Conservation (phyloP, 163 green algal genomes). For the Volvox carteri region DNA sequence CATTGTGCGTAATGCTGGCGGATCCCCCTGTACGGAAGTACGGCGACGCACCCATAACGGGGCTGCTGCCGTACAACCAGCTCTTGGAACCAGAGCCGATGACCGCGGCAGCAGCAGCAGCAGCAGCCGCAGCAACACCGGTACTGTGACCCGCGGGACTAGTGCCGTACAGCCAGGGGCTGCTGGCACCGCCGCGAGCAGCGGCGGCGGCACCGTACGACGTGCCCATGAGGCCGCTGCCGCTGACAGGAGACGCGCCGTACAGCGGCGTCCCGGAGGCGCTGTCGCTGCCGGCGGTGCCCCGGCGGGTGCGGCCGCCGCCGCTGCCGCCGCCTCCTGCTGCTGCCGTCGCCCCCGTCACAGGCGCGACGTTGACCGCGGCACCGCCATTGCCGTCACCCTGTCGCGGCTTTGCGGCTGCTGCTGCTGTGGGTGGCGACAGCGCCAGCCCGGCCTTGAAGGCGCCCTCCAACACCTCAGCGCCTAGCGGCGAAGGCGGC, state of each 20-base stretch:
- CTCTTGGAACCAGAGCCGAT: neutral
- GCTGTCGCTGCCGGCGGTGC: neutral
- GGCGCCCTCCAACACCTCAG: neutral
- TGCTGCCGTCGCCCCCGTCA: neutral
- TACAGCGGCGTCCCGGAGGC: conserved; percentile 33
- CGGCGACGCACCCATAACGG: conserved; percentile 50
- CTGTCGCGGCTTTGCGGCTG: neutral
- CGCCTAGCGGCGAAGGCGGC: neutral
- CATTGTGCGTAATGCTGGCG: conserved; percentile 29
- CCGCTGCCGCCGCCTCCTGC: neutral
- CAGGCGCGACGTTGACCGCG: neutral
- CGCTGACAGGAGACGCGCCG: conserved; percentile 10
- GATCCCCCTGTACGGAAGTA: conserved; percentile 45
- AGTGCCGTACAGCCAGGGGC: conserved; percentile 30
- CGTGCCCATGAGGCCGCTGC: conserved; percentile 1
- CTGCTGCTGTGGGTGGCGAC: neutral
- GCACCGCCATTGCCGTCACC: neutral
- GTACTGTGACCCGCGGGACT: neutral
- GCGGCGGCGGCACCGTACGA: conserved; percentile 45
- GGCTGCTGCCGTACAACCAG: conserved; percentile 56
- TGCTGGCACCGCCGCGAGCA: neutral
- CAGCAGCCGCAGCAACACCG: neutral
- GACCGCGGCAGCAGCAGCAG: too few relatives aligned
- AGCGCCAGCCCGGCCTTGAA: neutral
- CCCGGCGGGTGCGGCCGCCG: neutral